Conservation (phyloP, 371 early-diverging fungal species). For the Syncephalastrum racemosum region DNA sequence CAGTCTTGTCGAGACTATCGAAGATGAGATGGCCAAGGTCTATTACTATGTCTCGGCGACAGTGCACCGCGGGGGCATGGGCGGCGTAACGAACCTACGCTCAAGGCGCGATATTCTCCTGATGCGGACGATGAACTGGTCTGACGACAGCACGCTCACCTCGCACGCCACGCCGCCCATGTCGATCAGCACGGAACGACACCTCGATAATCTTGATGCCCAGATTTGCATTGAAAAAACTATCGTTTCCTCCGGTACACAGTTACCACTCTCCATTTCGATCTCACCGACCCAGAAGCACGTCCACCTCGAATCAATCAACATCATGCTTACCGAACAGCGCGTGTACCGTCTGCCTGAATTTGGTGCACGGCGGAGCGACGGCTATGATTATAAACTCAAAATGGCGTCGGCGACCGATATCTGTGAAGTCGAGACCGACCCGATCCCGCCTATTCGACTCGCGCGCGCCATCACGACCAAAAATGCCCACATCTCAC, state of each 20-base stretch:
- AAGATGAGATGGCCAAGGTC: conserved; percentile 44
- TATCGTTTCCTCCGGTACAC: conserved; percentile 47
- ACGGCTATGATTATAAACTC: conserved; percentile 38
- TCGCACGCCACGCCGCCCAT: conserved; percentile 33
- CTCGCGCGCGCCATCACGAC: conserved; percentile 31
- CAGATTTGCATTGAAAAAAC: conserved; percentile 45
- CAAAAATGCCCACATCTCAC: conserved; percentile 46
- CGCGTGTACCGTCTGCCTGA: conserved; percentile 46
- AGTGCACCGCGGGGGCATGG: conserved; percentile 37
- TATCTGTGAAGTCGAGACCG: conserved; percentile 16
- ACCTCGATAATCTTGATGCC: conserved; percentile 35
- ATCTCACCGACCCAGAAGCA: conserved; percentile 40
- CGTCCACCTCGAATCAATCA: conserved; percentile 34
- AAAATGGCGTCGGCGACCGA: conserved; percentile 28
- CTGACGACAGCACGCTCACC: conserved; percentile 27
- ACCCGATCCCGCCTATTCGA: conserved; percentile 21
- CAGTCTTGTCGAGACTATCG: conserved; percentile 41
- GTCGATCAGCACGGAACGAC: conserved; percentile 41
- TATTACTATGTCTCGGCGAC: conserved; percentile 37
- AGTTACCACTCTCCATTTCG: conserved; percentile 41
- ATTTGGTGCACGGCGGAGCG: conserved; percentile 34
- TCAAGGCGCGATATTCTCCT: conserved; percentile 35
- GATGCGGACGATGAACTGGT: conserved; percentile 36
- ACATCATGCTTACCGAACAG: conserved; percentile 34
- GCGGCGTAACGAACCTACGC: conserved; percentile 17